Conservation (phyloP, 2,329 filamentous ascomycete species). For the Ceratocystis diversiconidia region DNA sequence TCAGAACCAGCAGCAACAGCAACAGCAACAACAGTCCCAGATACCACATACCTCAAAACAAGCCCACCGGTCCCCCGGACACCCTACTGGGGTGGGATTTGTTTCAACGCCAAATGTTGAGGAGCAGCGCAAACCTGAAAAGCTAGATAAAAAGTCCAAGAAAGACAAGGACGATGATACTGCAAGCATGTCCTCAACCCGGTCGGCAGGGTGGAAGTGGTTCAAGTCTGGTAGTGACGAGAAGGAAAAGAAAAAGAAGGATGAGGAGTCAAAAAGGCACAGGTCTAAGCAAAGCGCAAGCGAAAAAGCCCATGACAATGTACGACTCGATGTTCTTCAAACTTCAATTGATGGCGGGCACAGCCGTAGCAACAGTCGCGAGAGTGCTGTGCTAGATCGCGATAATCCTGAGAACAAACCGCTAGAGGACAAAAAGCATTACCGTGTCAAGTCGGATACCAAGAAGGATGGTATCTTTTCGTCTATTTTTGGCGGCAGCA, state of each 20-base stretch:
- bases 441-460: slow-evolving; percentile 59
- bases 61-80: slow-evolving; percentile 26
- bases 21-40: not conserved
- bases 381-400: slow-evolving; percentile 72
- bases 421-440: slow-evolving; percentile 75
- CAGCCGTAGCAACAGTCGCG: slow-evolving; percentile 48
- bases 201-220: slow-evolving; percentile 70
- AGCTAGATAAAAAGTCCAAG: slow-evolving; percentile 55
- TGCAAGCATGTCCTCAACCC: slow-evolving; percentile 47
- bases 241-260: slow-evolving; percentile 53
- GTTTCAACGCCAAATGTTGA: slow-evolving; percentile 50
- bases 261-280: slow-evolving; percentile 50
- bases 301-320: slow-evolving; percentile 50
- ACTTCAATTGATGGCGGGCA: slow-evolving; percentile 60
- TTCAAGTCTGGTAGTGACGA: slow-evolving; percentile 60
- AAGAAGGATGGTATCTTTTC: slow-evolving; percentile 94
- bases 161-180: slow-evolving; percentile 53
- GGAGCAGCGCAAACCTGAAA: slow-evolving; percentile 53
- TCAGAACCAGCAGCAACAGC: slow-evolving; percentile 23
- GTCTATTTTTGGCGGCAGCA: slow-evolving; percentile 77
- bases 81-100: slow-evolving; percentile 51
- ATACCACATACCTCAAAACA: not conserved
- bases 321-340: slow-evolving; percentile 73
- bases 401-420: slow-evolving; percentile 57
- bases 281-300: slow-evolving; percentile 48